Conservation (phyloP, 106 monocot species). For the Acorus calamus region DNA sequence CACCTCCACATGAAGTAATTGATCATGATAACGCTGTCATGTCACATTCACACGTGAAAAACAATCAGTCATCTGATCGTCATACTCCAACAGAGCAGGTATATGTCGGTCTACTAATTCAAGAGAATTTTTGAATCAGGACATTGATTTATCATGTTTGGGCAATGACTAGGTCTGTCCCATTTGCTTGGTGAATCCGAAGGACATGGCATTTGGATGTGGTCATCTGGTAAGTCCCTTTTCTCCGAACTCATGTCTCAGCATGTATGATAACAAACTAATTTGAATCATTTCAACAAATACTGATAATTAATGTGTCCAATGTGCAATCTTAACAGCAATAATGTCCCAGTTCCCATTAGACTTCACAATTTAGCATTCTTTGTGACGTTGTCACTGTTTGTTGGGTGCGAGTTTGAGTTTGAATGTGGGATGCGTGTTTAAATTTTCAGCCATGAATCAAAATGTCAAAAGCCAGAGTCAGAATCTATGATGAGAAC, state of each 20-base stretch:
- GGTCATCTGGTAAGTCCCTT: conserved; percentile 63
- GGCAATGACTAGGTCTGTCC: conserved; percentile 57
- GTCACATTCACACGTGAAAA: conserved; percentile 8
- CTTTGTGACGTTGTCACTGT: too few relatives aligned
- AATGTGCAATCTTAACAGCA: too few relatives aligned
- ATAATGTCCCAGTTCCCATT: too few relatives aligned
- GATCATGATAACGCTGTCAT: conserved; percentile 52
- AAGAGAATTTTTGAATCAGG: background rate
- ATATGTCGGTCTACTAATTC: background rate
- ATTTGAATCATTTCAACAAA: too few relatives aligned
- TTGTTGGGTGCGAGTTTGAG: too few relatives aligned
- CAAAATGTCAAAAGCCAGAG: too few relatives aligned
- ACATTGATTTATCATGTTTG: conserved; percentile 2
- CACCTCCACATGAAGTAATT: conserved; percentile 61
- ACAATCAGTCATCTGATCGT: conserved; percentile 19
- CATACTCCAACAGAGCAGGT: conserved; percentile 53
- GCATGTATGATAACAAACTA: too few relatives aligned
- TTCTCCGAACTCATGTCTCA: background rate
- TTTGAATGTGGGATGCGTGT: too few relatives aligned
- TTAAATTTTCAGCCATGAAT: too few relatives aligned
- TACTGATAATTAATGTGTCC: too few relatives aligned
- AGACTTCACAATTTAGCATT: too few relatives aligned
- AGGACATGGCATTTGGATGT: conserved; percentile 93
- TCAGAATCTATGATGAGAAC: too few relatives aligned
- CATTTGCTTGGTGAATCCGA: conserved; percentile 76